Evolutionary conservation across 1,284 basidiomycete genomes (phyloP), one percentile per base, ranked within the genome.

Genomic region (Ganoderma lingzhi): DNA sequence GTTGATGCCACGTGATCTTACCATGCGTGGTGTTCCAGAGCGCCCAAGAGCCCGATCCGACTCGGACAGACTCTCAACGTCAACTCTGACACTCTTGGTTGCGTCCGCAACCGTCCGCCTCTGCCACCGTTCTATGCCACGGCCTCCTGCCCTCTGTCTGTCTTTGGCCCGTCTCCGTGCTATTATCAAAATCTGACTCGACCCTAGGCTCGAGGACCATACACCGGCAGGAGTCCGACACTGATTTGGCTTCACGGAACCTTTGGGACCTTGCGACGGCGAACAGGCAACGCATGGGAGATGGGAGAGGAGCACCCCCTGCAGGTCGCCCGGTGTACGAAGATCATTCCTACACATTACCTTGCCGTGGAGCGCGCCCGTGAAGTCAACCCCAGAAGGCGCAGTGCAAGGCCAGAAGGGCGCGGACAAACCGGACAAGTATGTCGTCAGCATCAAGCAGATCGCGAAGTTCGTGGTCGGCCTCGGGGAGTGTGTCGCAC

Each of bases 381-480:
- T 66, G 85, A 92, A 6, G 85, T 93, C 71, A 93, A 94, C n/a
- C 75, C 86, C 91, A 6, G 83, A 85, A 23, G 93, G 93, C 70
- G 93, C 90, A n/a, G 77, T 84, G 4, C 93, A 95, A 79, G 93
- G 93, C 14, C 92, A 95, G 83, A 96, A 94, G 75, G 93, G 93
- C 64, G 96, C 96, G 3, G 96, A 98, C 78, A 97, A 99, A 79
- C 96, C 96, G 77, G 97, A 99, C 84, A 97, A 98, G 83, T 99
- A 99, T 81, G 96, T 99, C 76, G 99, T 99, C 83, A 98, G 98
- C 81, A 97, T 99, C 83, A 98, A 99, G 83, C 98, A 99, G 84
- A 98, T 99, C 77, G 98, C 98, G 39, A 99, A 99, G 84, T 99
- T 99, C 79, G 98, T 99, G 17, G 98, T 99, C 48, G 97, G 96